Base-by-base conservation (phyloP, 192 early-diverging fungal genomes). In the Polychytrium aggregatum region DNA sequence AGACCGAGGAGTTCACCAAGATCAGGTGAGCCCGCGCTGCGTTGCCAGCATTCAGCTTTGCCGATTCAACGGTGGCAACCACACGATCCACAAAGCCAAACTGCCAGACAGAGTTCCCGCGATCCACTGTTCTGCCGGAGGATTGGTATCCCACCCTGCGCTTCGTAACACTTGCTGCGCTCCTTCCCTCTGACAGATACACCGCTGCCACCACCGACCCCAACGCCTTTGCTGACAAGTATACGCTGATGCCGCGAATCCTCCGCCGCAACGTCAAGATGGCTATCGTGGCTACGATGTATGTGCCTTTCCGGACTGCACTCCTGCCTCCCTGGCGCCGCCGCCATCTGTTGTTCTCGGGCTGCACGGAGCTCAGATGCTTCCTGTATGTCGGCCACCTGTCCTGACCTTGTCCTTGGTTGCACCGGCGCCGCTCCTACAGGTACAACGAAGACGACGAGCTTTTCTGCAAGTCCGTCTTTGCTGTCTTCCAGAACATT, bases 241-340 rank as follows among this genome's bases (percentile, higher is more conserved):
- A 85, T 62, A 70, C 63, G 26, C 59, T 87, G 7, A 62, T 82
- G 1, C 79, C 67, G 18, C 56, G 67, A n/a, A 48, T 68, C 26
- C 60, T 63, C 46, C 64, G 75, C 39, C 45, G 82, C 27, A 46
- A 76, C 38, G 83, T 74, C 8, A 78, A 80, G 48, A 44, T 87
- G 9, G 79, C 83, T 28, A 72, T 85, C 31, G 83, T 88, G 35
- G 48, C 80, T 2, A 88, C 85, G 35, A 87, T 88, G 85, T 83
- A 73, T 16, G 52, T 30, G 26, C 6, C 7, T 37, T 13, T 37
- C n/a, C n/a, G n/a, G n/a, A n/a, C n/a, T n/a, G n/a, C n/a, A n/a
- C n/a, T n/a, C n/a, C n/a, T n/a, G n/a, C n/a, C n/a, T n/a, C n/a
- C n/a, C n/a, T n/a, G n/a, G n/a, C n/a, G n/a, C n/a, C n/a, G n/a